Base-by-base conservation (phyloP, 2,329 filamentous ascomycete genomes). In the Botryotinia convoluta region DNA sequence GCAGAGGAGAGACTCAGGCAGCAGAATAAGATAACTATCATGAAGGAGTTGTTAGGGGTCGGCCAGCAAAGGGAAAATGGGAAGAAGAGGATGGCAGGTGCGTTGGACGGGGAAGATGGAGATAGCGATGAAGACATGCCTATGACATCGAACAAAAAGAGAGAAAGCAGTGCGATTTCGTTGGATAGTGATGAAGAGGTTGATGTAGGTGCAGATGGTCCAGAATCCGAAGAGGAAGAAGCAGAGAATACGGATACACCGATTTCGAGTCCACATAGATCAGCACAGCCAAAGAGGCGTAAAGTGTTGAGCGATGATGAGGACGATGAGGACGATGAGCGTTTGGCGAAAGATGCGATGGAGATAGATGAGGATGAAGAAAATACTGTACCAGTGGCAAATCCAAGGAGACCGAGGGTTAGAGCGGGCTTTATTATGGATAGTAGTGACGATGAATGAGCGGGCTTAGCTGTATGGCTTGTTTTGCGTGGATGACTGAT, bases 1-100 rank as follows among this genome's bases (percentile, higher is more conserved):
- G 86, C 88, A 26, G 95, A 98, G 82, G 90, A 91, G 81, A 84
- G 87, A 76, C 85, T 91, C 74, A 86, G 92, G 67, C 86, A 89
- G 76, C 87, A 87, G 69, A 72, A 74, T 9, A 81, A 80, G 16
- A 75, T 78, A 35, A 51, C 71, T 26, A 77, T 77, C 35, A 79
- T 81, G 79, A 80, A 80, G 60, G 77, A 77, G 29, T 67, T 81
- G 29, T 72, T 81, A 42, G 65, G 74, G 44, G 76, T 77, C 9
- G 78, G 75, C 9, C 75, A 77, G 45, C 26, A 71, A 71, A 76
- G 74, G 69, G 67, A 74, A 26, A 73, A 48, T 18, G 72, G 71
- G 22, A 77, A 74, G 45, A 78, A 79, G 68, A 76, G 74, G 54
- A 64, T 62, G 39, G 74, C 72, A 4, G 75, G 44, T 59, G 71